Conservation (phyloP, 805 yeast species). For the Yarrowia sp. region DNA sequence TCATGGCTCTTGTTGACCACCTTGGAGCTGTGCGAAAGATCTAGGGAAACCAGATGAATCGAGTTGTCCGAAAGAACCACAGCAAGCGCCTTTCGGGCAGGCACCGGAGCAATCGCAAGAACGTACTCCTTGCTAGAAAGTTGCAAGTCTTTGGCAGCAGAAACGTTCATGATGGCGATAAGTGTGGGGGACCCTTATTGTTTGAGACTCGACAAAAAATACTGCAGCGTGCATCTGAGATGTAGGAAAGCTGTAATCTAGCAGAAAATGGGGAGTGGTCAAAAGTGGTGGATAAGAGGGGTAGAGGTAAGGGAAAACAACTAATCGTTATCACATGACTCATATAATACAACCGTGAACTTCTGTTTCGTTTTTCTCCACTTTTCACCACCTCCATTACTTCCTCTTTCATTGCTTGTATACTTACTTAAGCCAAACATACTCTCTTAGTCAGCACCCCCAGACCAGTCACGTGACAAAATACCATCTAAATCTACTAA, state of each 20-base stretch:
- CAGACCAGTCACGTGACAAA: too few species aligned
- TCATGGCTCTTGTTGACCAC: slow-evolving; percentile 12
- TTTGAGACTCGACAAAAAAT: not conserved
- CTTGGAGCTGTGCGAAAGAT: not conserved
- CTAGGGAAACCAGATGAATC: slow-evolving; percentile 4
- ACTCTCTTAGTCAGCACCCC: too few species aligned
- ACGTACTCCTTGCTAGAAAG: slow-evolving; percentile 30
- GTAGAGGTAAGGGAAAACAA: too few species aligned
- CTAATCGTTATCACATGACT: too few species aligned
- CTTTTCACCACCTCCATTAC: too few species aligned
- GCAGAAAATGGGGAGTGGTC: not conserved
- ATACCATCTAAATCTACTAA: too few species aligned
- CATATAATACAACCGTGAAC: too few species aligned
- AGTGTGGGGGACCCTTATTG: too few species aligned
- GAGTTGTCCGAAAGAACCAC: slow-evolving; percentile 14
- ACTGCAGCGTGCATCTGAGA: not conserved
- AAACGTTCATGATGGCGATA: slow-evolving; percentile 9
- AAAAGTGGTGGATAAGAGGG: too few species aligned
- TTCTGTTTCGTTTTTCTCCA: too few species aligned
- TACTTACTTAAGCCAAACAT: too few species aligned
- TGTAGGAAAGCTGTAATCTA: slow-evolving; percentile 4
- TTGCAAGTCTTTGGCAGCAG: slow-evolving; percentile 3
- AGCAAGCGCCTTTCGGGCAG: not conserved
- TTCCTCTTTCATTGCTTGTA: too few species aligned
- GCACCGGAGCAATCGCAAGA: slow-evolving; percentile 8